Base-by-base conservation (phyloP, 805 yeast species). In the Ogataea naganishii region DNA sequence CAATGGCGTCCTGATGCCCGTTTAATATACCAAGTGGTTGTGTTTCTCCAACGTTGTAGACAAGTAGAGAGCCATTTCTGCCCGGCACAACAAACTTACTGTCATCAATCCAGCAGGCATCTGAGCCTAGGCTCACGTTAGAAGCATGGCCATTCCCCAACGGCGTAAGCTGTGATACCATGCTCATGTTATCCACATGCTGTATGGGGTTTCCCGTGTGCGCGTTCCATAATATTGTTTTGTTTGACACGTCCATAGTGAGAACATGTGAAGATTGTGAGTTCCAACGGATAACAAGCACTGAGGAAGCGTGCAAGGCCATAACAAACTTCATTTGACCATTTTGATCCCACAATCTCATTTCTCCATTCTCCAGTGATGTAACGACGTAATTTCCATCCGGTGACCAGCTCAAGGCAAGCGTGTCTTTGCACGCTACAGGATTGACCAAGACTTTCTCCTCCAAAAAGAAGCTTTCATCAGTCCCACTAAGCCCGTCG, bases 291-390 rank as follows among this genome's bases (percentile, higher is more conserved):
- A 80, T 54, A 2, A 63, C 47, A 7, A 74, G 43, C 1, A 85
- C 64, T 1, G 88, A 72, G 3, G 70, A 51, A 25, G 62, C 60
- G 40, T 75, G 82, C 21, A 67, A 47, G 16, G 65, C 60, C 41
- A 75, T 52, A 1, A 70, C 67, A 29, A 74, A 77, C 35, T 70
- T 61, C 22, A 84, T 58, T 18, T 68, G 65, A 0, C 95, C 94
- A 27, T 73, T 78, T 0, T 70, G 62, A 8, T 76, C 68, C 94
- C 95, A 86, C n/a, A 82, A 60, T 33, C 89, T 58, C 7, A 86
- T 44, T 42, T 80, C 89, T 10, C 95, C 95, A 44, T 66, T 66
- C 32, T 66, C 72, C 2, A 76, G 65, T 3, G 77, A 80, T 0
- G 88, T 79, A 10, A 80, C 62, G 3, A 85, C 51, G 10, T 64